These are phyloP conservation scores for Chlorella variabilis DNA, from an alignment of 163 green algal genomes.

Conservation along the genomic window DNA sequence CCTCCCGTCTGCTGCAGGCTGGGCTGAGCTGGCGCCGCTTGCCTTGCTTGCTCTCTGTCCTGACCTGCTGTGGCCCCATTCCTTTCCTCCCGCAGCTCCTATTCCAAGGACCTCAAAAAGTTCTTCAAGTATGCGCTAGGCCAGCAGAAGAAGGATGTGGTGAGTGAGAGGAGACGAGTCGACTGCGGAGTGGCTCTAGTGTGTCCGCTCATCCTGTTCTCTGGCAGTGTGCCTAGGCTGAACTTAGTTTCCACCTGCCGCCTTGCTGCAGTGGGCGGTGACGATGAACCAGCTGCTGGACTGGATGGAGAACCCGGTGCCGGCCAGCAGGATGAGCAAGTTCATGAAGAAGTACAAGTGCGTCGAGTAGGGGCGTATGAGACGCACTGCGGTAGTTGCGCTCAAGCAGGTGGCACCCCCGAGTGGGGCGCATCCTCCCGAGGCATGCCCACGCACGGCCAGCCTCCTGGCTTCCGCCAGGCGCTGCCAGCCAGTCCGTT, in stretches of 20 bases:
- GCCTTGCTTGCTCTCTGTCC: neutral
- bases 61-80: neutral
- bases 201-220: too few relatives aligned
- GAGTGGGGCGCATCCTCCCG: too few relatives aligned
- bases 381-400: too few relatives aligned
- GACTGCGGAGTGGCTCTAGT: too few relatives aligned
- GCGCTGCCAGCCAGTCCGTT: too few relatives aligned
- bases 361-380: too few relatives aligned
- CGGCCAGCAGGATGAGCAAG: constrained; percentile 13
- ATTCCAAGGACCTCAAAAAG: neutral
- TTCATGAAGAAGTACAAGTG: constrained; percentile 34
- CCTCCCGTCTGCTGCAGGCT: neutral
- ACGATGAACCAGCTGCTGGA: constrained; percentile 41
- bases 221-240: too few relatives aligned
- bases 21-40: neutral
- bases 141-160: constrained; percentile 6
- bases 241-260: too few relatives aligned
- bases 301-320: constrained; percentile 47
- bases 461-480: too few relatives aligned
- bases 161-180: too few relatives aligned
- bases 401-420: too few relatives aligned
- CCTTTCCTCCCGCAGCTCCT: neutral
- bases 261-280: constrained; percentile 22
- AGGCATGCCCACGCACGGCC: too few relatives aligned
- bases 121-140: constrained; percentile 31